Base-by-base conservation (phyloP, 805 yeast genomes). In the Teunomyces stri region DNA sequence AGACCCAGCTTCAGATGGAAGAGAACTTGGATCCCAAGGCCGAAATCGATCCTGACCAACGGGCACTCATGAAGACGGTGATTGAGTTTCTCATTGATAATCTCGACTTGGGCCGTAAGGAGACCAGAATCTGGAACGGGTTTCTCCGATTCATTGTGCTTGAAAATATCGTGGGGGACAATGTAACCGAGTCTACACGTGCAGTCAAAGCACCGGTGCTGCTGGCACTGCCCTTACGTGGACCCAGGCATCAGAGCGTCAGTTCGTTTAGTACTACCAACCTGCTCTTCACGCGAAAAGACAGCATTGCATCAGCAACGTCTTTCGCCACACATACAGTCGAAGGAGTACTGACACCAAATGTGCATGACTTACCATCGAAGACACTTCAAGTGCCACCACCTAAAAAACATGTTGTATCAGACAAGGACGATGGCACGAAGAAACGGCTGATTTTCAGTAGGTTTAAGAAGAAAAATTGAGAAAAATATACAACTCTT, bases 391-490 rank as follows among this genome's bases (percentile, higher is more conserved):
- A 13, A 13, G 18, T 13, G 18, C 18, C 16, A 13, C 10, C 16
- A 6, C 20, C 20, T 3, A 9, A 31, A 16, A 31, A n/a, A 6
- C 34, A 31, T 6, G 34, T 31, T 4, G 16, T 18, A 31, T 15
- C 34, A n/a, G 18, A 13, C 18, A 31, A 31, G 16, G 34, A 13
- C 3, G 34, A 31, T 13, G 18, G 16, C 10, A 31, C 34, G 18
- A 31, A 31, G 11, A 39, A 45, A 20, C 34, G 38, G 30, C 48
- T 45, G 48, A 34, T 45, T 35, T 45, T 45, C 28, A 29, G 33
- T 40, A 45, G 34, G 31, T 41, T 45, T 30, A 45, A 37, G 31
- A 45, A 28, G 43, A 20, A 38, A n/a, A 38, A 38, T 31, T 31
- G 34, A 30, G 34, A 31, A 30, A 25, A 31, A 13, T 31, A 31